Evolutionary conservation across 202 grass and related monocot genomes (phyloP), one percentile per base, ranked within the genome.

Genomic region (Bolboschoenoplectus hybrid): DNA sequence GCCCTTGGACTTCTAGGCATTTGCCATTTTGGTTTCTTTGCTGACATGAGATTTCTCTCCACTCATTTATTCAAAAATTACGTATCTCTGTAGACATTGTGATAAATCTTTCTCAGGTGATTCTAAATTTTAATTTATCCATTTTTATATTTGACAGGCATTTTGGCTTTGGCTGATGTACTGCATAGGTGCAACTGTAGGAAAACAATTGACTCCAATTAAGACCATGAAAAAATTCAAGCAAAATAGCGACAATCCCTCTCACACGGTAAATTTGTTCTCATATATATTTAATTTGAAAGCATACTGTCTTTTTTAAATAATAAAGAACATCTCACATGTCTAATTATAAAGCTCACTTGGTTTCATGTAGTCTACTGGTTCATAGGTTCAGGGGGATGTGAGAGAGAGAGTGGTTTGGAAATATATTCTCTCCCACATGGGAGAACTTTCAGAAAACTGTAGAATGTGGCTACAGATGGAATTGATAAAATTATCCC

Each of bases 101-200:
- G 78, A 66, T 82, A 82, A 41, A 47, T 46, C 3, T 82, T n/a
- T 47, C 75, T 80, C 36, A 4, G 12, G 19, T 34, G 40, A 82
- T 45, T 47, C 26, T 39, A 38, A 69, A 69, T 52, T 67, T 35
- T 70, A 83, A 69, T 64, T 67, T 67, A 26, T 82, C 38, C 46
- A 66, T 69, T 70, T 57, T 63, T 84, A 53, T 68, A 69, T 84
- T 69, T n/a, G 45, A 57, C 45, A 68, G 81, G 32, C 26, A 84
- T 43, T 36, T 61, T 20, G 57, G 57, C 57, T 16, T 61, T 69
- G 32, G 46, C 20, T 39, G 74, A 58, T 41, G 74, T 9, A 78
- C 13, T 57, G 63, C 12, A 34, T 52, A 1, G n/a, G 32, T 19
- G 38, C 46, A 52, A 52, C 3, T 74, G 52, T n/a, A 35, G 1